Percentiles rank a stretch among this genome's conserved stretches.
Conservation (phyloP, 1,284 basidiomycete species). For the Sanguinoderma infundibulare region DNA sequence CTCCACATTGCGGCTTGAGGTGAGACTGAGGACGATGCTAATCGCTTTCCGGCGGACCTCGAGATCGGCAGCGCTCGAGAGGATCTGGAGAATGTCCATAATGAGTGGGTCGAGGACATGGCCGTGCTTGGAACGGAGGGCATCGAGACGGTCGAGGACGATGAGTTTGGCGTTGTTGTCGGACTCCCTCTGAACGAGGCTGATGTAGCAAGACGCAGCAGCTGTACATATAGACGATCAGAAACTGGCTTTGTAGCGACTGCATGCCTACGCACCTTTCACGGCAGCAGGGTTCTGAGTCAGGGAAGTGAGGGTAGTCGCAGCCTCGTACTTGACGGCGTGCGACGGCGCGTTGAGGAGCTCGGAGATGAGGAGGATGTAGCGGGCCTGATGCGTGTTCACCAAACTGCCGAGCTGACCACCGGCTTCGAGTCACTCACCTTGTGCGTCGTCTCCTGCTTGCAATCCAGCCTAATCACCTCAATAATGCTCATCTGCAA, state of each 20-base stretch:
- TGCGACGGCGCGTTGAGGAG: slow-evolving; percentile 91
- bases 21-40: slow-evolving; percentile 91
- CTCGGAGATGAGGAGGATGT: slow-evolving; percentile 95
- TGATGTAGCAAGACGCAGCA: slow-evolving; percentile 89
- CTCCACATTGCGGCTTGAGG: slow-evolving; percentile 95
- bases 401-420: neutral
- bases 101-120: slow-evolving; percentile 92
- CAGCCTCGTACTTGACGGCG: slow-evolving; percentile 98
- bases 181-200: slow-evolving; percentile 92
- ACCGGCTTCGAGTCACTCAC: slow-evolving; percentile 46
- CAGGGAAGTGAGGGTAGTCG: slow-evolving; percentile 92
- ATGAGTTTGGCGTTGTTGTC: slow-evolving; percentile 99
- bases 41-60: slow-evolving; percentile 96
- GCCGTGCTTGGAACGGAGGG: slow-evolving; percentile 85
- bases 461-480: slow-evolving; percentile 91
- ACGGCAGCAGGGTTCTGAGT: slow-evolving; percentile 97
- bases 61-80: slow-evolving; percentile 90
- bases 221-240: slow-evolving; percentile 52
- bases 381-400: slow-evolving; percentile 66
- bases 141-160: slow-evolving; percentile 92
- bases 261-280: slow-evolving; percentile 66
- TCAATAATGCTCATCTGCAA: slow-evolving; percentile 98
- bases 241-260: neutral
- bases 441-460: slow-evolving; percentile 79
- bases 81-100: slow-evolving; percentile 94